Evolutionary conservation across 1,139 yeast species (phyloP).

Genomic region (Pichia sp.): DNA sequence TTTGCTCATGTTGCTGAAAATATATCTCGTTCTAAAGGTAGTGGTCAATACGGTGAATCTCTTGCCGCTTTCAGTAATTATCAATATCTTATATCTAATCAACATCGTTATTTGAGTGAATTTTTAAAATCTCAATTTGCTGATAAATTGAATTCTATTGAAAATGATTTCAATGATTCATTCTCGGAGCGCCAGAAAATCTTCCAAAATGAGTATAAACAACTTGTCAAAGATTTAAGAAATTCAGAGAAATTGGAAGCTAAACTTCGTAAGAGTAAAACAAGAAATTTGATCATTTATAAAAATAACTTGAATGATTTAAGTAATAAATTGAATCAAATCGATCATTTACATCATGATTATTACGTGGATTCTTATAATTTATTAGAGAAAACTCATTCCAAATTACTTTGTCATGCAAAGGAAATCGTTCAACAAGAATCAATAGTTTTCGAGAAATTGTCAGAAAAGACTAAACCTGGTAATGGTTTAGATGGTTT

Average conservation of each 20-base stretch:
- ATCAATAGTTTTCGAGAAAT: conserved; percentile 70
- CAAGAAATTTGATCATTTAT: conserved; percentile 56
- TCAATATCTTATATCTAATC: conserved; percentile 71
- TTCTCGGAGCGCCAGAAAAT: conserved; percentile 31
- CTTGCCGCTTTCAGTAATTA: conserved; percentile 69
- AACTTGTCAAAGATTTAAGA: conserved; percentile 44
- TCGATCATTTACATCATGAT: conserved; percentile 68
- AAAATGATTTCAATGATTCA: conserved; percentile 34
- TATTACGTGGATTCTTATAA: conserved; percentile 57
- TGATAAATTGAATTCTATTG: conserved; percentile 44
- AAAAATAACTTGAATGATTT: conserved; percentile 57
- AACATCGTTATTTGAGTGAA: conserved; percentile 62
- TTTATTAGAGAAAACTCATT: conserved; percentile 54
- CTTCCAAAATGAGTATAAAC: conserved; percentile 48
- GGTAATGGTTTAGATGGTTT: conserved; percentile 78
- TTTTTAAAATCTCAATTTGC: conserved; percentile 47
- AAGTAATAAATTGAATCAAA: conserved; percentile 69
- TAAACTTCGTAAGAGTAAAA: conserved; percentile 47
- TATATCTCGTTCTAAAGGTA: conserved; percentile 62
- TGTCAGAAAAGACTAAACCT: conserved; percentile 79
- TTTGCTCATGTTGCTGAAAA: conserved; percentile 69
- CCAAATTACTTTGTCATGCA: conserved; percentile 44
- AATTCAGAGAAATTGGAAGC: conserved; percentile 50
- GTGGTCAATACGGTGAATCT: conserved; percentile 58
- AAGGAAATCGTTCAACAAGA: conserved; percentile 71